Base-by-base conservation (phyloP, 306 rosid genomes). In the Arachis stenosperma region DNA sequence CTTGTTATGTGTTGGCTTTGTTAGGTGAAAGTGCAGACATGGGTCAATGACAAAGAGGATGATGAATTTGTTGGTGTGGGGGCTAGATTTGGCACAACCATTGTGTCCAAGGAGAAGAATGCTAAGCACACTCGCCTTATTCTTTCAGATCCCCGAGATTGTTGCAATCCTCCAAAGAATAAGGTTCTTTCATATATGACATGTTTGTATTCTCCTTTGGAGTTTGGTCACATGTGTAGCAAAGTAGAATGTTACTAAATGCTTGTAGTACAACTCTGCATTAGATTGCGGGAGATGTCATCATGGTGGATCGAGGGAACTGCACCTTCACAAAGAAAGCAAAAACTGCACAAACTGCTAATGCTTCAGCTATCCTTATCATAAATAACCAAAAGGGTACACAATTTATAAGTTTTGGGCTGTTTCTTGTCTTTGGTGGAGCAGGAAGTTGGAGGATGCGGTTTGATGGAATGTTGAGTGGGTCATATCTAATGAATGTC, bases 1-100 rank as follows among this genome's bases (percentile, higher is more conserved):
- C 11, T 56, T 63, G 1, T 7, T 56, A 12, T 37, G 3, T 10
- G 42, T 40, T 22, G 42, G 48, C 59, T 61, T 70, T 52, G 44
- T 72, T n/a, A 95, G 99, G 92, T 90, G 13, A 95, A 95, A 88
- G 96, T 91, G 81, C 97, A 95, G 84, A 95, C 99, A 62, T 95
- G 98, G 98, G 88, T 95, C 52, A 75, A 91, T 69, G 98, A 93
- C 33, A 65, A 75, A 39, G 96, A 91, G 79, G 87, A 83, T 58
- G 84, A 59, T 48, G 96, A 90, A 79, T 90, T 88, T 79, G 99
- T 95, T 39, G 99, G 99, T 13, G 92, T 95, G 33, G 96, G 95
- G 79, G 99, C 98, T 13, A 77, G 98, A 84, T 94, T 94, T 75
- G 99, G 99, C n/a, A 80, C 83, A 69, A 58, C 91, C 8, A 91